These are phyloP conservation scores for Alternaria atra DNA, from an alignment of 2,329 filamentous ascomycete genomes.

Conservation along the genomic window DNA sequence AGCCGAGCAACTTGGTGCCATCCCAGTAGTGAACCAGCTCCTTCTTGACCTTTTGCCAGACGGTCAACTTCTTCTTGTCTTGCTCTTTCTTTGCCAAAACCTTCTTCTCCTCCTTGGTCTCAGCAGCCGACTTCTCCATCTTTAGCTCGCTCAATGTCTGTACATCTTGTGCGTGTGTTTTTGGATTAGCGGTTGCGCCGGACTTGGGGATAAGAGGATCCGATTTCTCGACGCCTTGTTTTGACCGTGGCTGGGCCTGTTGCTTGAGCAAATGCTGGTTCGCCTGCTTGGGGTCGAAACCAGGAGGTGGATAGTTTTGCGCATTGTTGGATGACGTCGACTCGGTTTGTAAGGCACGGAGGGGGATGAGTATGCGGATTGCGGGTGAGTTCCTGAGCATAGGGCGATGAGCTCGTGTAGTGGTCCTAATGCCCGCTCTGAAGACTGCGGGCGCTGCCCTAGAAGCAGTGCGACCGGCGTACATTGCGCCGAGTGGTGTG, in stretches of 20 bases:
- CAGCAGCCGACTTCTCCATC: constrained; percentile 63
- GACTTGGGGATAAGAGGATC: constrained; percentile 49
- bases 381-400: constrained; percentile 64
- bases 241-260: constrained; percentile 36
- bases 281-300: constrained; percentile 89
- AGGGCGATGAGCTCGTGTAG: constrained; percentile 51
- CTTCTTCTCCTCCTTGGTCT: constrained; percentile 63
- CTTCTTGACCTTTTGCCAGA: constrained; percentile 94
- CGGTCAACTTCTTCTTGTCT: constrained; percentile 83
- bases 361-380: constrained; percentile 66
- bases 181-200: constrained; percentile 55
- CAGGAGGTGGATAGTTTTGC: constrained; percentile 77
- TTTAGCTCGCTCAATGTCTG: constrained; percentile 69
- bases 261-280: constrained; percentile 77
- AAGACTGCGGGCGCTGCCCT: constrained; percentile 59
- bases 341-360: constrained; percentile 65
- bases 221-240: constrained; percentile 33
- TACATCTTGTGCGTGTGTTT: constrained; percentile 59
- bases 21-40: constrained; percentile 97
- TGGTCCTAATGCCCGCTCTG: constrained; percentile 54
- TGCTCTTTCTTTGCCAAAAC: constrained; percentile 67
- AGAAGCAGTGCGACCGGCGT: constrained; percentile 55
- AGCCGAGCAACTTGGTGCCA: constrained; percentile 91
- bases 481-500: constrained; percentile 52
- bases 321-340: constrained; percentile 58